Base-by-base conservation (phyloP, 208 protist genomes). In the Chromosphaera perkinsii region DNA sequence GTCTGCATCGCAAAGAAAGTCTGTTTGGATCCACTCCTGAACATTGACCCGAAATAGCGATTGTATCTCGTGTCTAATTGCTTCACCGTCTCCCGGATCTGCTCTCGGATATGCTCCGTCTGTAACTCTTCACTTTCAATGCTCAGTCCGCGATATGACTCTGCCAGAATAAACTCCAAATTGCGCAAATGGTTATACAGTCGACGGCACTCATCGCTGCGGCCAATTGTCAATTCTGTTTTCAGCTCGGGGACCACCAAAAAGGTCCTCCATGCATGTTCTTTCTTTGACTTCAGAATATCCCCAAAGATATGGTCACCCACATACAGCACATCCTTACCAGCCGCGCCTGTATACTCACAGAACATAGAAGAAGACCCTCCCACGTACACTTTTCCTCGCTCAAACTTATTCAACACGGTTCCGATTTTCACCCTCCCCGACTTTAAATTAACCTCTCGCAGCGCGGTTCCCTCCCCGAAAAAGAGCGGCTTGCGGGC, bases 221-320 rank as follows among this genome's bases (percentile, higher is more conserved):
- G n/a, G 52, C 32, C 42, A 36, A 48, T 32, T 7, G 27, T 4
- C 29, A 71, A 43, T 12, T 71, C 65, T n/a, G 5, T 27, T 22
- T 7, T 43, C 26, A 71, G 45, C 35, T 71, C 65, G 24, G 52
- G 65, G n/a, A 71, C 65, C 22, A 71, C 65, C 9, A 71, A 36
- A 2, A 71, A 48, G 26, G 65, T 71, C 14, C 65, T 49, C 65
- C 65, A 71, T 3, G 35, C 65, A 9, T 60, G 31, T 2, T 40
- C 36, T 42, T 71, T 71, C 40, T 71, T 71, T 14, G 20, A 37
- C 36, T 71, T 71, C 29, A 71, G 27, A 49, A 71, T 62, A 31
- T 71, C 65, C 14, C 65, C 65, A 45, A 71, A 71, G 36, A 71
- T 71, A 31, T 71, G 65, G 36, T 71, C 65, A 17, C 65, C 65